Conservation (phyloP, 2,329 filamentous ascomycete species). For the Monosporascus sp. region DNA sequence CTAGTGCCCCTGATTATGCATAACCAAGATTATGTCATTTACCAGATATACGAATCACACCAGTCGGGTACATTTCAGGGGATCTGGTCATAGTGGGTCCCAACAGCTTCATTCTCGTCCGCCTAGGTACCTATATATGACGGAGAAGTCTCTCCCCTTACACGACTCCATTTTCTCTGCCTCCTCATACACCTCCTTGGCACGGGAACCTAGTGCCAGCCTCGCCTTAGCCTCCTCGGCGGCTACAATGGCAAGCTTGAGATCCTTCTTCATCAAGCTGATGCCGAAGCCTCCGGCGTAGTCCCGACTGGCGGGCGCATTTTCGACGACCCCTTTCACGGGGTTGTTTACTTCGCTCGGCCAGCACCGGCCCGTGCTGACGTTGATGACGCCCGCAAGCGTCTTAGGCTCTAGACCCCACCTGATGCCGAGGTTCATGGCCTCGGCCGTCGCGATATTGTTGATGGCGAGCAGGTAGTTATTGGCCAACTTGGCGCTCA, state of each 20-base stretch:
- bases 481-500: conserved; percentile 92
- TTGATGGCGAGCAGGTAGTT: conserved; percentile 94
- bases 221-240: conserved; percentile 61
- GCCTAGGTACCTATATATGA: conserved; percentile 69
- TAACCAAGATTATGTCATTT: too few species aligned
- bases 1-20: not conserved
- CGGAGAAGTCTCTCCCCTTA: conserved; percentile 72
- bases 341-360: conserved; percentile 95
- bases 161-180: conserved; percentile 57
- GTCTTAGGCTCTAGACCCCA: conserved; percentile 57
- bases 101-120: conserved; percentile 38
- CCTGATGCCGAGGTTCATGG: conserved; percentile 59
- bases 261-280: conserved; percentile 74
- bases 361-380: conserved; percentile 93
- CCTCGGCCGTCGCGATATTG: conserved; percentile 69
- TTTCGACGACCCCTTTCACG: conserved; percentile 74
- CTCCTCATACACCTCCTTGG: conserved; percentile 61
- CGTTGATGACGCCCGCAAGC: conserved; percentile 83
- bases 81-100: not conserved
- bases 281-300: conserved; percentile 76
- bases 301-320: conserved; percentile 67
- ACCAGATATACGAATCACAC: too few species aligned
- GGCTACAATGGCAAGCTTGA: conserved; percentile 66
- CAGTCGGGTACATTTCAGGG: too few species aligned
- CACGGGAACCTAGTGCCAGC: conserved; percentile 58